phyloP scores from a whole-genome alignment of 2,329 filamentous ascomycete species.

The Phoma sp. region DNA sequence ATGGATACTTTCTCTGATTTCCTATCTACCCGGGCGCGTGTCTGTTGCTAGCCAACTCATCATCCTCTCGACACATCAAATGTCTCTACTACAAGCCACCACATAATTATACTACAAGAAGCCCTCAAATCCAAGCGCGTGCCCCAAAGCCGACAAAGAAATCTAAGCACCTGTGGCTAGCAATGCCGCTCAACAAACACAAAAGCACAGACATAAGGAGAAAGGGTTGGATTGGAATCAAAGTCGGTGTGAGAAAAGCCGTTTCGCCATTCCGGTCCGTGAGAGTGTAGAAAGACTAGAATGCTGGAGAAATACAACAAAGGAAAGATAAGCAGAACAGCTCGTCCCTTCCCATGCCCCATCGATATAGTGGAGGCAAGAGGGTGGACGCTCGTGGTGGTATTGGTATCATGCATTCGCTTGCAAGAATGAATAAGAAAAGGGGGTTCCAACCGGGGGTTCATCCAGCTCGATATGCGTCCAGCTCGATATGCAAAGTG shows the following conservation, averaged over 20 bases:
- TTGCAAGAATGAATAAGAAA: constrained; percentile 17
- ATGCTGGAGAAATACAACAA: constrained; percentile 10
- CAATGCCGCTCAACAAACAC: constrained; percentile 9
- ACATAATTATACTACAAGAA: constrained; percentile 7
- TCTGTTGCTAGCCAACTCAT: background rate
- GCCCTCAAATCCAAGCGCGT: background rate
- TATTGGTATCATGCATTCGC: constrained; percentile 22
- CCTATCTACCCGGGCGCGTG: background rate
- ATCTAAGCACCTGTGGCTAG: constrained; percentile 11
- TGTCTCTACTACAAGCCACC: background rate
- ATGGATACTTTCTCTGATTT: background rate
- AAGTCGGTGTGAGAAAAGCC: background rate
- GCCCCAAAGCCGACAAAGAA: background rate
- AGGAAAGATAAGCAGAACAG: background rate
- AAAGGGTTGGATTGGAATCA: background rate
- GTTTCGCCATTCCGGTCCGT: constrained; percentile 8
- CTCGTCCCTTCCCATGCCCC: background rate
- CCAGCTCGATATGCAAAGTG: constrained; percentile 17
- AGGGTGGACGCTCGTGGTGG: background rate
- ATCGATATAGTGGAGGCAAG: background rate
- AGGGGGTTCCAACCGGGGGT: background rate
- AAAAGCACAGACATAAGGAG: background rate
- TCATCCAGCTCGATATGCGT: constrained; percentile 13
- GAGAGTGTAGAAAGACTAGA: background rate
- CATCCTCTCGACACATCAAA: background rate